Conservation (phyloP, 179 eudicot genomes). For the Spinacia oleracea region DNA sequence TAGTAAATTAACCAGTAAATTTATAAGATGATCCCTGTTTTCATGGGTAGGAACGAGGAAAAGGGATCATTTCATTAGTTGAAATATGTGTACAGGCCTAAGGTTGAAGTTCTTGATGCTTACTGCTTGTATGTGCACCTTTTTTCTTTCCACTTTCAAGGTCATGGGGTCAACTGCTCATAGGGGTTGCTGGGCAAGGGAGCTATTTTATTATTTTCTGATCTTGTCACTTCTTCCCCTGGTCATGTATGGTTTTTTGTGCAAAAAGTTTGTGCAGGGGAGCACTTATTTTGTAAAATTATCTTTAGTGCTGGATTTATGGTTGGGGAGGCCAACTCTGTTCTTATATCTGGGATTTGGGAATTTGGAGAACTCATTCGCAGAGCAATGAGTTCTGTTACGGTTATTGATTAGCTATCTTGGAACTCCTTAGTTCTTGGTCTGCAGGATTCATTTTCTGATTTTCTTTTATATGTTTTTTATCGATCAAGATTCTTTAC, state of each 20-base stretch:
- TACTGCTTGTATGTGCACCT: not conserved
- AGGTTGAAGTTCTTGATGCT: not conserved
- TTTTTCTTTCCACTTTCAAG: not conserved
- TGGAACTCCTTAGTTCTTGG: too few species aligned
- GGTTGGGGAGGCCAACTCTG: too few species aligned
- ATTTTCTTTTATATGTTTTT: too few species aligned
- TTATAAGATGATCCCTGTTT: not conserved
- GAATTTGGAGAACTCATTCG: too few species aligned
- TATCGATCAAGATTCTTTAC: too few species aligned
- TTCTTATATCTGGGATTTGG: too few species aligned
- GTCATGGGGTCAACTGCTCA: not conserved
- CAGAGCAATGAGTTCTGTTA: too few species aligned
- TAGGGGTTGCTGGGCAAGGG: not conserved
- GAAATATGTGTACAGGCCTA: not conserved
- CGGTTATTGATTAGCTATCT: too few species aligned
- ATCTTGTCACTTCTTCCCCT: not conserved
- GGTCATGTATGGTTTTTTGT: not conserved
- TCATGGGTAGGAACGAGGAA: not conserved
- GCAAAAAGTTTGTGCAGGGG: not conserved
- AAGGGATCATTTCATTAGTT: not conserved
- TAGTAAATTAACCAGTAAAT: not conserved
- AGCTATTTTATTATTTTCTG: not conserved
- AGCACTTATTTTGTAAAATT: too few species aligned
- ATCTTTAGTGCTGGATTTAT: not conserved
- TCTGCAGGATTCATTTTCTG: not conserved